These are phyloP conservation scores for Saturnispora zaruensis DNA, from an alignment of 805 yeast species.

Conservation along the genomic window DNA sequence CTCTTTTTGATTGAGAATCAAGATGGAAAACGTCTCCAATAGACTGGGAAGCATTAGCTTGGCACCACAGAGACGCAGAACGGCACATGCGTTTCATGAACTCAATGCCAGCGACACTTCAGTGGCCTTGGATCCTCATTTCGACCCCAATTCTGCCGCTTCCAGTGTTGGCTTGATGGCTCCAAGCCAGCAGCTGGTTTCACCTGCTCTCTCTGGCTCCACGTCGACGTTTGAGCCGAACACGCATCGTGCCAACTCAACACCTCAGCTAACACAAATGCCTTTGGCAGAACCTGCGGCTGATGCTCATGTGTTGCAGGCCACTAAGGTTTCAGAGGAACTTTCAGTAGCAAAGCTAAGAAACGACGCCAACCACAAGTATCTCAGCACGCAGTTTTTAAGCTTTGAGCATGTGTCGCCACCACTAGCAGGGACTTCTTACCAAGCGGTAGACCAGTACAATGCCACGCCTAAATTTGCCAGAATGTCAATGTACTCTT, in stretches of 20 bases:
- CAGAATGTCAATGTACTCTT: constrained; percentile 70
- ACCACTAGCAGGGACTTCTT: constrained; percentile 72
- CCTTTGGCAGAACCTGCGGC: neutral
- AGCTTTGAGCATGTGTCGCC: constrained; percentile 76
- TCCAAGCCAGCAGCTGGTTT: constrained; percentile 3
- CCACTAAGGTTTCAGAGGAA: constrained; percentile 13
- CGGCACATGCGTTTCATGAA: constrained; percentile 24
- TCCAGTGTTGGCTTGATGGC: constrained; percentile 22
- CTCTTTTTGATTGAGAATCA: neutral
- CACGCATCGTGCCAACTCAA: neutral
- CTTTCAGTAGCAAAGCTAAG: constrained; percentile 33
- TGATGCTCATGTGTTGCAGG: constrained; percentile 7
- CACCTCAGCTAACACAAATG: neutral
- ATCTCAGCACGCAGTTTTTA: constrained; percentile 40
- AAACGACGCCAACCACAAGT: constrained; percentile 27
- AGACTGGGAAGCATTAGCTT: neutral
- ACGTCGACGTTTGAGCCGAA: neutral
- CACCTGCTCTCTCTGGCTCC: neutral
- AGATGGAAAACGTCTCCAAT: neutral
- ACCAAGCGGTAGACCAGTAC: constrained; percentile 70
- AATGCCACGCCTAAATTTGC: constrained; percentile 73
- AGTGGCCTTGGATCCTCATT: constrained; percentile 10
- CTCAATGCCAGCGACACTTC: constrained; percentile 12
- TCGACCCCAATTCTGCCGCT: constrained; percentile 30
- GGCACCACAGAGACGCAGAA: constrained; percentile 8